phyloP scores from a whole-genome alignment of 768 basidiomycete species.

The Boletus speciosus region DNA sequence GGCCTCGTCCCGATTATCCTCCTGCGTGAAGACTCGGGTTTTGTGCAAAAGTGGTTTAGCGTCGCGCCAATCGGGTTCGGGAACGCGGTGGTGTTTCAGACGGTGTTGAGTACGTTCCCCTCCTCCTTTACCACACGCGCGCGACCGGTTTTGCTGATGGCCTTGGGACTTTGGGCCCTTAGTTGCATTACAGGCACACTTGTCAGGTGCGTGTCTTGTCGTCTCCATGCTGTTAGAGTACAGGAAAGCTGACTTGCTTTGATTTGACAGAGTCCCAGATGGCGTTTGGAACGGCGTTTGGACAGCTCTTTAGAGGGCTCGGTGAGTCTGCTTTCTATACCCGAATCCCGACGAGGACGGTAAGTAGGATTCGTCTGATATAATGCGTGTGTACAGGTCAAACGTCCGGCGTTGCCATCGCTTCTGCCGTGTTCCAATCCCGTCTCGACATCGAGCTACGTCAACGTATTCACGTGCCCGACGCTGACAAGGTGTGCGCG shows the following conservation, averaged over 20 bases:
- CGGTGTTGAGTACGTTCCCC: conserved; percentile 11
- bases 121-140: too few species aligned
- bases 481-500: conserved; percentile 7
- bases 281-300: conserved; percentile 24
- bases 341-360: neutral
- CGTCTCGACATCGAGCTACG: conserved; percentile 15
- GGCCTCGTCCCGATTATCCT: conserved; percentile 38
- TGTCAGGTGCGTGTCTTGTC: neutral
- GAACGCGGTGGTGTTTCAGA: conserved; percentile 19
- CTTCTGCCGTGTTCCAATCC: conserved; percentile 22
- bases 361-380: neutral
- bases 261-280: conserved; percentile 13
- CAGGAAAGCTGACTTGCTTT: neutral
- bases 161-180: neutral
- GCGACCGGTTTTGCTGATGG: neutral
- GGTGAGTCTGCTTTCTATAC: conserved; percentile 5
- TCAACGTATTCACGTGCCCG: conserved; percentile 10
- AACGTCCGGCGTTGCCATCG: conserved; percentile 19
- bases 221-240: neutral
- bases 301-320: conserved; percentile 20
- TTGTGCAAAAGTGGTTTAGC: conserved; percentile 20
- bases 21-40: conserved; percentile 21
- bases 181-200: conserved; percentile 7
- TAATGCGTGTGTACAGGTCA: conserved; percentile 7
- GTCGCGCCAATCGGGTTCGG: conserved; percentile 17